Evolutionary conservation across 1,284 basidiomycete species (phyloP).

Genomic region (Fomitopsis betulina): DNA sequence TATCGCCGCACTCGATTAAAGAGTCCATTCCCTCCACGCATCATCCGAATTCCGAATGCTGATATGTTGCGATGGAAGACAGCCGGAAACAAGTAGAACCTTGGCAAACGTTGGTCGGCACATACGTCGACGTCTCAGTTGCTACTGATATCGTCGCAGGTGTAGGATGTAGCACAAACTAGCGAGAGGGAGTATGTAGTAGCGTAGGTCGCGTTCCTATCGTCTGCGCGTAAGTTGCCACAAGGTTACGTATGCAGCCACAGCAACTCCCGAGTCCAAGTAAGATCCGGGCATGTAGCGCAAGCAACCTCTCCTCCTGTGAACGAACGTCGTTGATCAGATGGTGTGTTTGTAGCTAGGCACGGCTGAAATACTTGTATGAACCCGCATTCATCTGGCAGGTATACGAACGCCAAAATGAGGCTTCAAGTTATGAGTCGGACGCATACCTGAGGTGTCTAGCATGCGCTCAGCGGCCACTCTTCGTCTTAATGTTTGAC

Average conservation of each 20-base stretch:
- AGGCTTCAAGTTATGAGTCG: no score
- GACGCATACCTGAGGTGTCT: no score
- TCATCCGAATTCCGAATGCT: background rate
- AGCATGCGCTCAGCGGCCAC: background rate
- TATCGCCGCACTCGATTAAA: background rate
- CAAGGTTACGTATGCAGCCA: no score
- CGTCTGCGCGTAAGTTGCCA: no score
- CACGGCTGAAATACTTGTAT: no score
- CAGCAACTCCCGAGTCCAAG: no score
- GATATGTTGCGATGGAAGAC: background rate
- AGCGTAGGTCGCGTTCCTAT: no score
- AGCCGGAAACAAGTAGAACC: background rate
- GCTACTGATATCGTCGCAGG: no score
- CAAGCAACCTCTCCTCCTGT: slow-evolving; percentile 64
- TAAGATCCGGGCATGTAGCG: no score
- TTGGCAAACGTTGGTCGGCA: background rate
- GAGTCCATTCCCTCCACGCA: background rate
- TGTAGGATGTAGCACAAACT: no score
- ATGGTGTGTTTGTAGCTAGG: slow-evolving; percentile 10
- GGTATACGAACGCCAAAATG: slow-evolving; percentile 12
- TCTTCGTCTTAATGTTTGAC: background rate
- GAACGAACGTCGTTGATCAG: slow-evolving; percentile 15
- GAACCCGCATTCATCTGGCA: background rate
- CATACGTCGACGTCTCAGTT: no score
- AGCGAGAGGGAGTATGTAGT: no score